Evolutionary conservation across 2,329 filamentous ascomycete species (phyloP).

Genomic region (Rhytidhysteron rufulum): DNA sequence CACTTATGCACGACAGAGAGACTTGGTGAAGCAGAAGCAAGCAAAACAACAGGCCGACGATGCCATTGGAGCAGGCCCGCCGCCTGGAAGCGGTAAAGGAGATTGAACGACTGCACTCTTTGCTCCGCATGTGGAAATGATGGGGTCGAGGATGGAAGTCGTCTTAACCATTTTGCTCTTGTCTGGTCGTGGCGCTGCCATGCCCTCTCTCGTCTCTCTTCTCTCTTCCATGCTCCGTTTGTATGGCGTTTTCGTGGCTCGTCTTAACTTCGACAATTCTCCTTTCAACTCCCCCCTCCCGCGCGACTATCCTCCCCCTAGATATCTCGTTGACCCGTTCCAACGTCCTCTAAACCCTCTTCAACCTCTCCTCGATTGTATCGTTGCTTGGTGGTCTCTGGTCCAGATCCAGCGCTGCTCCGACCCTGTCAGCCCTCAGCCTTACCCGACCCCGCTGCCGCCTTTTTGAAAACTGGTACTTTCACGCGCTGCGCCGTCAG

Average conservation of each 20-base stretch:
- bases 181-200: slow-evolving; percentile 6
- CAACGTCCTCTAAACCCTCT: not conserved
- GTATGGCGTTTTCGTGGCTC: slow-evolving; percentile 1
- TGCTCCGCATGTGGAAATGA: slow-evolving; percentile 10
- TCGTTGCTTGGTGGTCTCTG: not conserved
- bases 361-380: not conserved
- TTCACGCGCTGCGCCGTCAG: not conserved
- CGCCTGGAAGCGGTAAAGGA: slow-evolving; percentile 12
- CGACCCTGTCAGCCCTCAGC: not conserved
- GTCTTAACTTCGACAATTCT: not conserved
- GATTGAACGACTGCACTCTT: slow-evolving; percentile 10
- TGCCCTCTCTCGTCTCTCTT: too few relatives aligned
- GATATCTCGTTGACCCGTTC: not conserved
- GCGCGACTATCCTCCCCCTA: not conserved
- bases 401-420: not conserved
- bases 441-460: not conserved
- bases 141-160: slow-evolving; percentile 1
- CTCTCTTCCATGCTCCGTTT: slow-evolving; percentile 2
- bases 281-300: not conserved
- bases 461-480: not conserved
- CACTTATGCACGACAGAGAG: slow-evolving; percentile 18
- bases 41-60: slow-evolving; percentile 8
- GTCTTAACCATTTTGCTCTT: slow-evolving; percentile 4
- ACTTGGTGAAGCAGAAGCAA: too few relatives aligned
- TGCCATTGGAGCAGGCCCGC: slow-evolving; percentile 7